phyloP scores from a whole-genome alignment of 2,329 filamentous ascomycete genomes.

The Fusarium abutilonis region DNA sequence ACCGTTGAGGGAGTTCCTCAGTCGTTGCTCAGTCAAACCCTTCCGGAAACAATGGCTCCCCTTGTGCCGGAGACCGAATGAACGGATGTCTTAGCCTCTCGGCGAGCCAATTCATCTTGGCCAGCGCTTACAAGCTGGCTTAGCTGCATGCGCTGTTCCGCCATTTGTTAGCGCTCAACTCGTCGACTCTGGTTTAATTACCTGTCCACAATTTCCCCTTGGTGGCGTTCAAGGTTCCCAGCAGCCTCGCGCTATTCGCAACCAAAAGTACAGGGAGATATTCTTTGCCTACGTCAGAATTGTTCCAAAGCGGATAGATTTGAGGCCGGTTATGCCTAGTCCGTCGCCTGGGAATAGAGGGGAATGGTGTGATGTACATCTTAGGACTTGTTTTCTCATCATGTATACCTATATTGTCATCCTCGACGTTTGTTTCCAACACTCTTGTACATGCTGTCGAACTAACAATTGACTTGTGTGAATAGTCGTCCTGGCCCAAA shows the following conservation, averaged over 20 bases:
- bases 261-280: slow-evolving; percentile 35
- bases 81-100: not conserved
- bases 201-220: slow-evolving; percentile 44
- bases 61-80: slow-evolving; percentile 1
- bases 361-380: slow-evolving; percentile 25
- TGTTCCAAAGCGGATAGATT: slow-evolving; percentile 34
- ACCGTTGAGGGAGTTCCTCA: slow-evolving; percentile 3
- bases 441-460: slow-evolving; percentile 7
- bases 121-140: not conserved
- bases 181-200: slow-evolving; percentile 40
- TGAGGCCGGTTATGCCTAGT: slow-evolving; percentile 42
- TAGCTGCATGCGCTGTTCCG: slow-evolving; percentile 15
- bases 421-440: slow-evolving; percentile 6
- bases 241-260: slow-evolving; percentile 38
- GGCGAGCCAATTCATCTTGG: slow-evolving; percentile 9
- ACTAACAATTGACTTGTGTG: slow-evolving; percentile 23
- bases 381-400: slow-evolving; percentile 10
- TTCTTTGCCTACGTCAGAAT: slow-evolving; percentile 39
- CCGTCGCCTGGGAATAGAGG: slow-evolving; percentile 20
- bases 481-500: slow-evolving; percentile 42
- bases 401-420: slow-evolving; percentile 5
- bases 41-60: slow-evolving; percentile 1
- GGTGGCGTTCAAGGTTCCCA: slow-evolving; percentile 40
- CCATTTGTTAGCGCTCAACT: slow-evolving; percentile 17
- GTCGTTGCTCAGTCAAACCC: not conserved